These are phyloP conservation scores for Neurospora sp. DNA, from an alignment of 495 filamentous ascomycete species.

Conservation along the genomic window DNA sequence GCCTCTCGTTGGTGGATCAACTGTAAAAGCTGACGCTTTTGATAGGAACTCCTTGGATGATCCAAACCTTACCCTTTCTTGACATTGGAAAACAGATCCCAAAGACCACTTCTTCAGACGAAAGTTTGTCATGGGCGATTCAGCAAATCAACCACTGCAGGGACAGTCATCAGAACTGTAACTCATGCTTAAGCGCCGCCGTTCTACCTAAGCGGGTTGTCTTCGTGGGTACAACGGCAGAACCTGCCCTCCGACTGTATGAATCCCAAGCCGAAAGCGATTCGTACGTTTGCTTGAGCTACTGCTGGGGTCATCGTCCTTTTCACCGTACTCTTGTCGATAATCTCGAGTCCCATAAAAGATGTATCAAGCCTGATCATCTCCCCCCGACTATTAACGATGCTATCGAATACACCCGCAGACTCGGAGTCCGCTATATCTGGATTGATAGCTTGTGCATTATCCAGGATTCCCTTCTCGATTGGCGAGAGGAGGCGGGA, in stretches of 20 bases:
- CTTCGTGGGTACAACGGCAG: not conserved
- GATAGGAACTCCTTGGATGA: not conserved
- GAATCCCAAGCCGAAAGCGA: not conserved
- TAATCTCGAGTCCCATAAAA: not conserved
- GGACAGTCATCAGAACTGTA: not conserved
- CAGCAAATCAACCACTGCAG: conserved; percentile 1
- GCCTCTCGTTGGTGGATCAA: not conserved
- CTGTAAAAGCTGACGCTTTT: not conserved
- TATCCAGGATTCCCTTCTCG: not conserved
- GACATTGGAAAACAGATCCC: not conserved
- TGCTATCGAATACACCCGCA: not conserved
- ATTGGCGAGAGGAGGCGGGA: conserved; percentile 8
- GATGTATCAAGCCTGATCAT: not conserved
- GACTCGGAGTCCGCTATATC: not conserved
- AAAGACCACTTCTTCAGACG: not conserved
- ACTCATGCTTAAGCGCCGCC: not conserved
- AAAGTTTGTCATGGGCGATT: conserved; percentile 1
- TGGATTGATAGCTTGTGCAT: conserved; percentile 1
- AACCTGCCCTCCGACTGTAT: conserved; percentile 2
- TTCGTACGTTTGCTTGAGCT: not conserved
- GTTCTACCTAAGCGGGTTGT: conserved; percentile 1
- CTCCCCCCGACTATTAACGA: not conserved
- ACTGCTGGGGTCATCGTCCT: conserved; percentile 3
- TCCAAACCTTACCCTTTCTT: not conserved
- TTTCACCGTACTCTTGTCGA: not conserved